Conservation (phyloP, 345 rosid species). For the Raphanus raphanistrum region DNA sequence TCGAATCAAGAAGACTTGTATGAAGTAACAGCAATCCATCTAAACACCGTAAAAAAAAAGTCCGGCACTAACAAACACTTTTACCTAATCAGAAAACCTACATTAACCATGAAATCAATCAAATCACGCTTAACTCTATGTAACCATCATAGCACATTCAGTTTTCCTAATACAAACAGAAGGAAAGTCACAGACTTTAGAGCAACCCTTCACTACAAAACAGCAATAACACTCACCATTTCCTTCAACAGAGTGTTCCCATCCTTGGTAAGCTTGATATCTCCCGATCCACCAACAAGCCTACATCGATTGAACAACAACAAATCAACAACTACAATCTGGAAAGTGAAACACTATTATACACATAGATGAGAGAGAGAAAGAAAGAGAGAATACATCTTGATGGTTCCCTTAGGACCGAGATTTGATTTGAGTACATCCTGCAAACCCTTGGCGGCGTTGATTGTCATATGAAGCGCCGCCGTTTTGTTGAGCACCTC, state of each 20-base stretch:
- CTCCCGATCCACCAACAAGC: slow-evolving; percentile 99
- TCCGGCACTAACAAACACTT: no score
- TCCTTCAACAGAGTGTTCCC: slow-evolving; percentile 97
- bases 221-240: slow-evolving; percentile 53
- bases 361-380: not conserved
- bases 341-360: not conserved
- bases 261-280: slow-evolving; percentile 95
- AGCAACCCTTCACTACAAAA: slow-evolving; percentile 13
- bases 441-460: slow-evolving; percentile 96
- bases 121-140: slow-evolving; percentile 12
- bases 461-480: slow-evolving; percentile 98
- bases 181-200: not conserved
- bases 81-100: not conserved
- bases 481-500: slow-evolving; percentile 99
- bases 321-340: not conserved
- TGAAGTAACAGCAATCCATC: no score
- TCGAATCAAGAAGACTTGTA: not conserved
- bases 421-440: slow-evolving; percentile 94
- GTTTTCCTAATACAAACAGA: not conserved
- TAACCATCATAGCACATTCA: not conserved
- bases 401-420: slow-evolving; percentile 99
- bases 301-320: slow-evolving; percentile 32
- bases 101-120: not conserved
- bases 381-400: slow-evolving; percentile 49
- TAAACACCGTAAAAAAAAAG: no score